Percentiles rank a stretch among this genome's conserved stretches.
Conservation (phyloP, 129 eudicot genomes). For the Helianthus tuberosus region DNA sequence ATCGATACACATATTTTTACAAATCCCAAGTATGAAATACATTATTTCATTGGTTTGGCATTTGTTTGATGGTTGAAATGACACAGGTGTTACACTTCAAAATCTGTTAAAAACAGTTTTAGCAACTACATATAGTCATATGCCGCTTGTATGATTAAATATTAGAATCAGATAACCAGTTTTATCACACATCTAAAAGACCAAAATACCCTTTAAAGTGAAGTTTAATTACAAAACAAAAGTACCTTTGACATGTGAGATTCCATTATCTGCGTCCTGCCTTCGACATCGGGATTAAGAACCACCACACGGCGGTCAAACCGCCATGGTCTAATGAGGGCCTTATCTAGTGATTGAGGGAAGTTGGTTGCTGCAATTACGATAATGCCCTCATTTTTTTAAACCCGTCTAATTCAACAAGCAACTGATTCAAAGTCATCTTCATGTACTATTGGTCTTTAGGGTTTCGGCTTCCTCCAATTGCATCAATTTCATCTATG, state of each 20-base stretch:
- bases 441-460: constrained; percentile 97
- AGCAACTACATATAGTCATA: neutral
- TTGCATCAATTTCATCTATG: constrained; percentile 96
- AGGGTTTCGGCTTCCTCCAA: constrained; percentile 95
- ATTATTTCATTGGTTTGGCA: too few relatives aligned
- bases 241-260: constrained; percentile 93
- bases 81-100: too few relatives aligned
- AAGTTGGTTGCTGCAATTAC: constrained; percentile 97
- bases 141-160: neutral
- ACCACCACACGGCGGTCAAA: constrained; percentile 94
- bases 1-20: too few relatives aligned
- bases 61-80: too few relatives aligned
- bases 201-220: neutral
- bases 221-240: constrained; percentile 5
- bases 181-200: neutral
- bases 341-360: constrained; percentile 90
- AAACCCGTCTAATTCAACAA: constrained; percentile 95
- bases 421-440: constrained; percentile 93
- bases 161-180: neutral
- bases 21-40: too few relatives aligned
- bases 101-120: constrained; percentile 45
- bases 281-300: constrained; percentile 98
- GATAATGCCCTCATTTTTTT: constrained; percentile 92
- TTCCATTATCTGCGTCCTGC: constrained; percentile 94
- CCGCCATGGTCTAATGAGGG: constrained; percentile 92